Percentiles rank a stretch among this genome's conserved stretches.
Conservation (phyloP, 352 stramenopile species). For the Pythium sukuiense region DNA sequence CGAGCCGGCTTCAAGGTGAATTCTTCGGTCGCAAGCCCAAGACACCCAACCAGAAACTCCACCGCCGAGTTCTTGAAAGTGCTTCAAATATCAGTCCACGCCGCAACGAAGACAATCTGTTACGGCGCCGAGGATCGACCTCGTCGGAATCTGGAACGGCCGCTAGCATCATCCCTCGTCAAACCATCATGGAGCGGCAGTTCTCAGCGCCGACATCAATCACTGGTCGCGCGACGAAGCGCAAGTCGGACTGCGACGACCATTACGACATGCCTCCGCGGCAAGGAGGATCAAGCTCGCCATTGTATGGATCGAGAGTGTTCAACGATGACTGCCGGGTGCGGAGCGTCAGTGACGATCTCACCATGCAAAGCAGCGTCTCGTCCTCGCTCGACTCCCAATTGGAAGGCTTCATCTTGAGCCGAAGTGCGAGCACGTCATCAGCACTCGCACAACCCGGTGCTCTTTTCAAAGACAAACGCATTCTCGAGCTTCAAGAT, state of each 20-base stretch:
- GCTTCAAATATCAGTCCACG: conserved; percentile 71
- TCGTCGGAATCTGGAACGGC: conserved; percentile 11
- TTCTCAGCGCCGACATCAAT: conserved; percentile 18
- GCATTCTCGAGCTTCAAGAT: conserved; percentile 74
- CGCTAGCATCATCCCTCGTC: conserved; percentile 9
- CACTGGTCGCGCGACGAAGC: conserved; percentile 11
- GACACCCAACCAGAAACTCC: conserved; percentile 66
- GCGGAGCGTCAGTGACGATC: conserved; percentile 47
- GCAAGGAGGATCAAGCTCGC: neutral
- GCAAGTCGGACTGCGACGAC: conserved; percentile 23
- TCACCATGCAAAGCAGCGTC: conserved; percentile 24
- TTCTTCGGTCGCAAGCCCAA: conserved; percentile 45
- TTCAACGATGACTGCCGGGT: conserved; percentile 19
- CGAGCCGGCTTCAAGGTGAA: conserved; percentile 49
- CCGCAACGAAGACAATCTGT: conserved; percentile 34
- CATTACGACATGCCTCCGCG: conserved; percentile 2
- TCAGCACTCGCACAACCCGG: conserved; percentile 32
- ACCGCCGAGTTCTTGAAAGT: conserved; percentile 47
- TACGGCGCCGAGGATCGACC: conserved; percentile 18
- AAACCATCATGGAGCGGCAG: conserved; percentile 6
- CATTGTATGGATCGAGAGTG: neutral
- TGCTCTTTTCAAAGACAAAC: conserved; percentile 60
- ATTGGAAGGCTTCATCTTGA: conserved; percentile 26
- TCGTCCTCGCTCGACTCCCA: conserved; percentile 11
- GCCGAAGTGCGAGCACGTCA: conserved; percentile 41